Conservation (phyloP, 768 basidiomycete species). For the Leucocoprinus leucothites region DNA sequence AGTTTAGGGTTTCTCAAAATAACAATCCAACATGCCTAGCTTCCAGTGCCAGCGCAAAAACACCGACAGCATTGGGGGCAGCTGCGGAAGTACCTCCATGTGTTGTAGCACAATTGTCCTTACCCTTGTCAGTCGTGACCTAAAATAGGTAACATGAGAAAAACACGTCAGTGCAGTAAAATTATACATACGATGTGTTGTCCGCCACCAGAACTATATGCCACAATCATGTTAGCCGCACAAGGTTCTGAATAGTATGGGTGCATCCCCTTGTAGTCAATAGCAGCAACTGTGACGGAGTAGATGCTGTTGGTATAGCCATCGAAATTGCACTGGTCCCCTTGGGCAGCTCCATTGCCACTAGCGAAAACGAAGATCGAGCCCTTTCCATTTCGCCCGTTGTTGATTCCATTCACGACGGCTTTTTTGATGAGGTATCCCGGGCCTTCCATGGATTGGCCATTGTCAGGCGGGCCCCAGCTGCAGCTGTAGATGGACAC, state of each 20-base stretch:
- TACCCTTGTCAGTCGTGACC: slow-evolving; percentile 94
- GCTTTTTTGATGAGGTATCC: slow-evolving; percentile 90
- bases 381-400: slow-evolving; percentile 86
- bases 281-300: slow-evolving; percentile 92
- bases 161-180: background rate
- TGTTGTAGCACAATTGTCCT: slow-evolving; percentile 70
- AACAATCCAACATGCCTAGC: slow-evolving; percentile 53
- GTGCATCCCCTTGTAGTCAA: slow-evolving; percentile 90
- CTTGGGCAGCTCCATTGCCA: slow-evolving; percentile 88
- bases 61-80: slow-evolving; percentile 93
- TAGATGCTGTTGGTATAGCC: slow-evolving; percentile 99
- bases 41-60: slow-evolving; percentile 87
- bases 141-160: slow-evolving; percentile 28
- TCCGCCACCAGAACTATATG: slow-evolving; percentile 93
- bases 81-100: slow-evolving; percentile 99
- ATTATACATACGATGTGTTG: slow-evolving; percentile 77
- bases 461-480: slow-evolving; percentile 98
- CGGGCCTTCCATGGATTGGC: slow-evolving; percentile 91
- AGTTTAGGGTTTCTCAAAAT: background rate
- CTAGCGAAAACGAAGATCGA: slow-evolving; percentile 96
- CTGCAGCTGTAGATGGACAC: slow-evolving; percentile 94
- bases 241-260: slow-evolving; percentile 98
- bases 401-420: slow-evolving; percentile 88
- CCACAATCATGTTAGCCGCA: slow-evolving; percentile 94
- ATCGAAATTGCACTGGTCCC: slow-evolving; percentile 99